Base-by-base conservation (phyloP, 139 green algal species). In the Pseudopediastrum boryanum region DNA sequence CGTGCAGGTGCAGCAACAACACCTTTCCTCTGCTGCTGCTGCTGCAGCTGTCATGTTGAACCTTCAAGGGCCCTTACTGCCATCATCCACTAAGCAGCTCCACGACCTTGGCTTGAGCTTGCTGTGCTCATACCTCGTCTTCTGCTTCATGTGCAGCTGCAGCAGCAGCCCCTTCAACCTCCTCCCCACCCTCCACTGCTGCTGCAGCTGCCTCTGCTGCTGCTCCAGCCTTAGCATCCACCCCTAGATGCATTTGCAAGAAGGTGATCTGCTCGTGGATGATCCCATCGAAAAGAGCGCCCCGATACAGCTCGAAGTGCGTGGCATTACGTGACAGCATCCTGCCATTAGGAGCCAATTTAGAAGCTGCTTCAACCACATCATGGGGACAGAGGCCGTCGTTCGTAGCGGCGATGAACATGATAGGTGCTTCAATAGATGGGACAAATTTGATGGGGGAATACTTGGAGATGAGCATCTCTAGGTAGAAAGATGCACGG, bases 271-370 rank as follows among this genome's bases (percentile, higher is more conserved):
- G 74, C 42, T 63, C 74, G 7, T 13, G 23, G 23, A 80, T 70
- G 23, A 80, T 27, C 6, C 33, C 74, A 33, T 73, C 61, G 72
- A 80, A 80, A 43, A 73, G 74, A 33, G 63, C 19, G 2, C 74
- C 74, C 31, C 74, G 36, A 35, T 80, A 80, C 61, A 80, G 61
- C 74, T 80, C 74, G 72, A 80, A 80, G 29, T 80, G 74, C 29
- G 74, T 80, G 61, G 61, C 71, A 12, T 80, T 25, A 23, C 74
- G 59, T 16, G 61, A 59, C 43, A 80, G 74, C 61, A 80, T 35
- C 43, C 41, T n/a, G 23, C 43, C 74, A 1, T 63, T 31, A 33
- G n/a, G 58, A 5, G 74, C 69, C 13, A 65, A 19, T 9, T 21
- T 21, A 8, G 64, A 71, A 1, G 63, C 71, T 21, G 58, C 41